Evolutionary conservation across 441 rosid genomes (phyloP).

Genomic region (Geranium incanum): DNA sequence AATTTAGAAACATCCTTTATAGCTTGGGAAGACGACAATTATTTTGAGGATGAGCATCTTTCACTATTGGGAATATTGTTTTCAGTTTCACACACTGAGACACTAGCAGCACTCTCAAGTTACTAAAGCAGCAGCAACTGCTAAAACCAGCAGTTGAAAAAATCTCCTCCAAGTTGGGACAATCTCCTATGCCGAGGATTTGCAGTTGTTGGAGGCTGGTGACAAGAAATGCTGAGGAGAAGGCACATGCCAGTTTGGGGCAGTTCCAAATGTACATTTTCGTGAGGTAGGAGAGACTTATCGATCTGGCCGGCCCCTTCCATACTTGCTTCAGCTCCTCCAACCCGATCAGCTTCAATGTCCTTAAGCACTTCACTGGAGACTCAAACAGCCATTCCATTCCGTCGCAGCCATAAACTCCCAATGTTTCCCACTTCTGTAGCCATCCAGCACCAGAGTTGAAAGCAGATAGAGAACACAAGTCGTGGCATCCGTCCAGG

Average conservation of each 20-base stretch:
- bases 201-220: neutral
- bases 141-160: neutral
- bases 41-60: neutral
- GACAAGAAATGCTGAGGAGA: neutral
- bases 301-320: neutral
- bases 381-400: neutral
- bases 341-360: neutral
- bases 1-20: neutral
- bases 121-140: neutral
- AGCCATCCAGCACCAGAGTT: neutral
- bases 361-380: neutral
- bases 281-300: neutral
- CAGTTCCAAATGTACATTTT: neutral
- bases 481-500: neutral
- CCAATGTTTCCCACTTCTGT: neutral
- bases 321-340: neutral
- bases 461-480: neutral
- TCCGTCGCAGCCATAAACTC: neutral
- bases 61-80: neutral
- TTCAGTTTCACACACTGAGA: neutral
- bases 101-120: neutral
- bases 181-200: neutral
- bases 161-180: neutral
- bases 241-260: neutral
- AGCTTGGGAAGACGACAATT: neutral